Evolutionary conservation across 768 basidiomycete genomes (phyloP), one percentile per base, ranked within the genome.

Genomic region (Fibroporia radiculosa): DNA sequence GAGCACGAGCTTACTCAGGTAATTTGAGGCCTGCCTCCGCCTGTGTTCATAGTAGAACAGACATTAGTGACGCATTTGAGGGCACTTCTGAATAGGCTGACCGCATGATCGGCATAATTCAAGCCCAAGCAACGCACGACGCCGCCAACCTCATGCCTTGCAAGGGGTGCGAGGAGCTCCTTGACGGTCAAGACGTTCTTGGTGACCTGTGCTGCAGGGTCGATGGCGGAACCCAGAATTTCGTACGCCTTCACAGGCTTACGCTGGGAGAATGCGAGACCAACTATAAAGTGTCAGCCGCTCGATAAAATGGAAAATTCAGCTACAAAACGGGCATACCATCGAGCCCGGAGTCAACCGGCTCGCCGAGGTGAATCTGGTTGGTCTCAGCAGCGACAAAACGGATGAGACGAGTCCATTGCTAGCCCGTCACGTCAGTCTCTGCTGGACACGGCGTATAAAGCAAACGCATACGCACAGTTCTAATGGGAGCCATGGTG

Each of bases 71-170:
- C 5, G n/a, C n/a, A n/a, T n/a, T n/a, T n/a, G n/a, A n/a, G 10
- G 12, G 14, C 8, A 37, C 10, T 13, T 4, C n/a, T 16, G 23
- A 25, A 22, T 29, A 35, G 19, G 74, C 48, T 54, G 70, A 75
- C 87, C 6, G 88, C 88, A 66, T 90, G 86, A 54, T 89, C 86
- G n/a, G 74, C 73, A 57, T 91, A 91, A 59, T 91, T 91, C 38
- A 91, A 64, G 0, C 87, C 87, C 11, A 91, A 64, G 62, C 85
- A 88, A 10, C 87, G 74, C 22, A 86, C 84, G 2, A 82, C 64
- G 48, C 76, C 54, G 18, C 55, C 77, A 50, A 88, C 69, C 56
- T 86, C 71, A 48, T 82, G 75, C 32, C 74, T 66, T 7, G 82
- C 71, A 20, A 91, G 69, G 10, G 87, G 87, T 2, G 78, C 66